phyloP scores from a whole-genome alignment of 2,329 filamentous ascomycete genomes.

The Colletotrichum simmondsii region DNA sequence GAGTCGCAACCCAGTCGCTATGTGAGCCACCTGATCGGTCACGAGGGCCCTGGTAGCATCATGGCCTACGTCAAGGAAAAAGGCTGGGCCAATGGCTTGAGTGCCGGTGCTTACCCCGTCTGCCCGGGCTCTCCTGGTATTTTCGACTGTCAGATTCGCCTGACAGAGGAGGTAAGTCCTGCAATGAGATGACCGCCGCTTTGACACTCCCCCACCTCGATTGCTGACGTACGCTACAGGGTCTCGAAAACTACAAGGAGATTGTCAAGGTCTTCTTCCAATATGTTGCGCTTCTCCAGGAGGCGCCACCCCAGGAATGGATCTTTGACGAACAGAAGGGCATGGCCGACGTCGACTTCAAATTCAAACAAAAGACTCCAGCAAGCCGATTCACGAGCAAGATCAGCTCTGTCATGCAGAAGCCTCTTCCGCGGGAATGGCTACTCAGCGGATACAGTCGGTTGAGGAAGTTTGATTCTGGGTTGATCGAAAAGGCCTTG shows the following conservation, averaged over 20 bases:
- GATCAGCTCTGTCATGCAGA: conserved; percentile 90
- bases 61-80: conserved; percentile 90
- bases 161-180: conserved; percentile 79
- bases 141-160: conserved; percentile 81
- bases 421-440: conserved; percentile 86
- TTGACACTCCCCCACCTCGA: neutral
- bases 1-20: conserved; percentile 87
- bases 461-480: conserved; percentile 82
- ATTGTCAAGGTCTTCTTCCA: conserved; percentile 88
- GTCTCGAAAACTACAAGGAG: conserved; percentile 83
- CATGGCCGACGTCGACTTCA: conserved; percentile 93
- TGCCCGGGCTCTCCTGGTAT: conserved; percentile 82
- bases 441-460: conserved; percentile 83
- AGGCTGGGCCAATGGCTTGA: conserved; percentile 88
- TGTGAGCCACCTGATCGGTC: conserved; percentile 88
- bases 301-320: conserved; percentile 87
- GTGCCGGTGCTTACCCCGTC: conserved; percentile 78
- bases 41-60: conserved; percentile 92
- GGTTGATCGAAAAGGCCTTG: conserved; percentile 80
- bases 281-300: conserved; percentile 87
- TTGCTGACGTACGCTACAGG: conserved; percentile 47
- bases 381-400: conserved; percentile 90
- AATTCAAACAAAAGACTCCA: conserved; percentile 91
- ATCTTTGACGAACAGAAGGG: conserved; percentile 93
- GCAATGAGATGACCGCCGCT: neutral